Evolutionary conservation across 768 basidiomycete species (phyloP).

Genomic region (Leccinellum rugosiceps): DNA sequence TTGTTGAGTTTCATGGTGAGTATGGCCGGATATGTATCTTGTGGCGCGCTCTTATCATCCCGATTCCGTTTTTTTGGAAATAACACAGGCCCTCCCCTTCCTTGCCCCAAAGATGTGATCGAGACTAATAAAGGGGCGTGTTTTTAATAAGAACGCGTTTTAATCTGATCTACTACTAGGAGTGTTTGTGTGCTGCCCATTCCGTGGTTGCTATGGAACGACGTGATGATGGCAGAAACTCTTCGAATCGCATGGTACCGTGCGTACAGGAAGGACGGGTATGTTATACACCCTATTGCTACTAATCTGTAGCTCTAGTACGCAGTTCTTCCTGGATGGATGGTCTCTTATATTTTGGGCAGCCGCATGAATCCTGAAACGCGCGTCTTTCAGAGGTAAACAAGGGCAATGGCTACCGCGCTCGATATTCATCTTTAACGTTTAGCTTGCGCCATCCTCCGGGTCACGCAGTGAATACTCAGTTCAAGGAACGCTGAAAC

Average conservation of each 20-base stretch:
- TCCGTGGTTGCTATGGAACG: background rate
- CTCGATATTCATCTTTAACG: background rate
- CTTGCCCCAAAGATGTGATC: background rate
- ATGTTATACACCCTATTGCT: background rate
- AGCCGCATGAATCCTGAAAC: background rate
- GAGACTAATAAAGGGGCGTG: background rate
- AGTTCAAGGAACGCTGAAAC: background rate
- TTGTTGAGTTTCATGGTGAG: background rate
- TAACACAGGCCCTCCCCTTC: background rate
- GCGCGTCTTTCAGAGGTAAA: background rate
- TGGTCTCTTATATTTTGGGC: background rate
- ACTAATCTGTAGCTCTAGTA: background rate
- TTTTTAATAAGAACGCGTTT: background rate
- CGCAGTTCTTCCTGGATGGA: background rate
- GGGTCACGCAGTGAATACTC: background rate
- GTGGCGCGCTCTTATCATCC: background rate
- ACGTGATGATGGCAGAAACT: background rate
- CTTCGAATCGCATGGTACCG: background rate
- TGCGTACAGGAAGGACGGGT: background rate
- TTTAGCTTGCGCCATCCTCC: background rate
- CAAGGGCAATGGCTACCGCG: background rate
- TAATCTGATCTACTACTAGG: background rate
- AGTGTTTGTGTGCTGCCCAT: background rate
- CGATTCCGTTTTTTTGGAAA: background rate
- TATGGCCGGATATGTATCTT: background rate